Conservation (phyloP, 2,329 filamentous ascomycete genomes). For the Colletotrichum sp. region DNA sequence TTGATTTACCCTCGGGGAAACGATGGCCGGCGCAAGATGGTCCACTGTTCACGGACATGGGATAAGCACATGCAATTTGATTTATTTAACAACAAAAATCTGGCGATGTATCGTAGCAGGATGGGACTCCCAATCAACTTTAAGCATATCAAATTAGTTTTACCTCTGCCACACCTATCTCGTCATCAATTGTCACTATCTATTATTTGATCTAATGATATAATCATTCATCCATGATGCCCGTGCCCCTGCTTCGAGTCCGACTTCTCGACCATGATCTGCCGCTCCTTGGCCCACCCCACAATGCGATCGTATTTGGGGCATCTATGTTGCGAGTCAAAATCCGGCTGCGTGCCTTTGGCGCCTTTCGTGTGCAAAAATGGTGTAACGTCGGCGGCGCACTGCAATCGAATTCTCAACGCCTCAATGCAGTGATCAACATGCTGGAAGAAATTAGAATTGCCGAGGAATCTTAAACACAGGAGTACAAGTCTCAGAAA, state of each 20-base stretch:
- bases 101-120: not conserved
- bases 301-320: conserved; percentile 9
- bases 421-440: conserved; percentile 13
- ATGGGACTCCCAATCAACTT: not conserved
- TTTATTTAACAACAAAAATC: not conserved
- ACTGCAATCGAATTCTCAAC: not conserved
- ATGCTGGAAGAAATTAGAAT: not conserved
- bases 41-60: not conserved
- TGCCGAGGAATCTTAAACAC: not conserved
- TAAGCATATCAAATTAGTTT: not conserved
- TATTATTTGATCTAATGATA: accelerated
- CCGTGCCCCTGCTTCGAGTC: not conserved
- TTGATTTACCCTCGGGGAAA: not conserved
- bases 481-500: not conserved
- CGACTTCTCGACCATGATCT: not conserved
- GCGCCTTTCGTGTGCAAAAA: not conserved
- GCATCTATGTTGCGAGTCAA: conserved; percentile 7
- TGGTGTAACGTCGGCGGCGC: not conserved
- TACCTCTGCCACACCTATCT: not conserved
- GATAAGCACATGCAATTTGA: not conserved
- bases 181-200: not conserved
- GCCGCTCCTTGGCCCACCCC: not conserved
- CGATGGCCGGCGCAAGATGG: not conserved
- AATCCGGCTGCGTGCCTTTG: conserved; percentile 7
- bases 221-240: not conserved